A percentile compares a stretch with the other conserved stretches of the same genome.
These are phyloP conservation scores for Pleurotus sapidus DNA, from an alignment of 768 basidiomycete species.

Conservation along the genomic window DNA sequence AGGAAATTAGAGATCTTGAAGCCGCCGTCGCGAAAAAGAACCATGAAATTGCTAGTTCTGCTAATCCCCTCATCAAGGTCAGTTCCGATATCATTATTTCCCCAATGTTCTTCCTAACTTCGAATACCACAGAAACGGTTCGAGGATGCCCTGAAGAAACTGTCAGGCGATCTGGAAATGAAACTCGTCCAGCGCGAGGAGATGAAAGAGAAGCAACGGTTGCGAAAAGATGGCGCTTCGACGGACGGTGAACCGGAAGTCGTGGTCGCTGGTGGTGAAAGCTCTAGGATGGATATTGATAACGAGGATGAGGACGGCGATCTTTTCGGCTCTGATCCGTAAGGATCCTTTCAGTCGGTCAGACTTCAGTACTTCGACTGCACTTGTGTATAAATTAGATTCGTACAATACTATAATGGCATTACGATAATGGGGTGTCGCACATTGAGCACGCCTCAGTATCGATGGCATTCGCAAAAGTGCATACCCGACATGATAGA, in stretches of 20 bases:
- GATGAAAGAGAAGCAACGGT: constrained; percentile 69
- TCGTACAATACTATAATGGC: not conserved
- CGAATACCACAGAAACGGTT: constrained; percentile 71
- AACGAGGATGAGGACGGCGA: constrained; percentile 29
- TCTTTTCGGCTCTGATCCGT: constrained; percentile 51
- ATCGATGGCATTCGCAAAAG: constrained; percentile 49
- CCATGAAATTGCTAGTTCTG: constrained; percentile 76
- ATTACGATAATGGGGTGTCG: constrained; percentile 35
- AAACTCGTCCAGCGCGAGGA: constrained; percentile 79
- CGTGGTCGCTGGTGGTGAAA: constrained; percentile 32
- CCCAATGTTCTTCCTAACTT: no score
- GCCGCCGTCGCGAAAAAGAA: constrained; percentile 85
- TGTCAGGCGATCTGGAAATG: constrained; percentile 82
- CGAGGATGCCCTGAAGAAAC: constrained; percentile 88
- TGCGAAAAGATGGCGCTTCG: constrained; percentile 65
- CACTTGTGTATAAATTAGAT: no score
- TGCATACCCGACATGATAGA: constrained; percentile 56
- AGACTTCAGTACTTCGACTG: no score
- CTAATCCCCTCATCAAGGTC: constrained; percentile 87
- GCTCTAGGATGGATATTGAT: constrained; percentile 1
- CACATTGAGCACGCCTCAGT: constrained; percentile 45
- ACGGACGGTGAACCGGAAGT: constrained; percentile 30
- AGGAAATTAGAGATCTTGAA: constrained; percentile 88
- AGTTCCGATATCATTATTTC: constrained; percentile 7
- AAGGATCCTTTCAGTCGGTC: no score